These are phyloP conservation scores for Kingdonia uniflora DNA, from an alignment of 164 flowering plant genomes.

Conservation along the genomic window DNA sequence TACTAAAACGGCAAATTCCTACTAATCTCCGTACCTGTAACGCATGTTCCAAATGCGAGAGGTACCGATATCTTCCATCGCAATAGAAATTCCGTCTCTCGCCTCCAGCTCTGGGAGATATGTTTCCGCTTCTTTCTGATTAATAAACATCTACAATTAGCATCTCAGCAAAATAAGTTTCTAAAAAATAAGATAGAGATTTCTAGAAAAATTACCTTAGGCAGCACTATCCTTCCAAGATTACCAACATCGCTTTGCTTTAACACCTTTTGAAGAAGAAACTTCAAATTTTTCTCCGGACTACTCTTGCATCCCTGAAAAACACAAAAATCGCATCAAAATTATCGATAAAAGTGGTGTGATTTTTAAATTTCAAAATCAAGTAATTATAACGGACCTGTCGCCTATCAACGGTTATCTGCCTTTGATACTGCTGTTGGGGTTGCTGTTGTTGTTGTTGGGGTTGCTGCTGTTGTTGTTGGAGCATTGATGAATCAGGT, in stretches of 20 bases:
- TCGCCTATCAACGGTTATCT: constrained; percentile 31
- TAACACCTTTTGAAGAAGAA: constrained; percentile 89
- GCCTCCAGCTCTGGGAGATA: constrained; percentile 90
- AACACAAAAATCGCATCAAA: neutral
- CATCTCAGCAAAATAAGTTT: too few relatives aligned
- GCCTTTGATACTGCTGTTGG: constrained; percentile 23
- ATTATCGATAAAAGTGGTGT: too few relatives aligned
- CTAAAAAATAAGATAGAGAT: too few relatives aligned
- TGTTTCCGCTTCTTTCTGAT: constrained; percentile 93
- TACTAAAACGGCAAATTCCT: too few relatives aligned
- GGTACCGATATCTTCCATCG: constrained; percentile 96
- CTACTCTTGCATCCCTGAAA: constrained; percentile 53
- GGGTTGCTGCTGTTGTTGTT: constrained; percentile 2
- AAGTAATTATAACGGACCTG: constrained; percentile 27
- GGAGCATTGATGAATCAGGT: constrained; percentile 5
- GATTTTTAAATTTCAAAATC: too few relatives aligned
- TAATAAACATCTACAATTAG: neutral
- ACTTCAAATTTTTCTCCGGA: constrained; percentile 83
- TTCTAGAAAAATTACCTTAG: constrained; percentile 44
- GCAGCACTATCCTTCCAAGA: constrained; percentile 98
- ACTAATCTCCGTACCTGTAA: constrained; percentile 69
- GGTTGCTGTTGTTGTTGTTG: constrained; percentile 18
- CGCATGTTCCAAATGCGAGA: constrained; percentile 98
- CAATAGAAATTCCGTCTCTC: constrained; percentile 84
- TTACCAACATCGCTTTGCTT: constrained; percentile 99